Evolutionary conservation across 768 basidiomycete species (phyloP).

Genomic region (Leucocoprinus birnbaumii): DNA sequence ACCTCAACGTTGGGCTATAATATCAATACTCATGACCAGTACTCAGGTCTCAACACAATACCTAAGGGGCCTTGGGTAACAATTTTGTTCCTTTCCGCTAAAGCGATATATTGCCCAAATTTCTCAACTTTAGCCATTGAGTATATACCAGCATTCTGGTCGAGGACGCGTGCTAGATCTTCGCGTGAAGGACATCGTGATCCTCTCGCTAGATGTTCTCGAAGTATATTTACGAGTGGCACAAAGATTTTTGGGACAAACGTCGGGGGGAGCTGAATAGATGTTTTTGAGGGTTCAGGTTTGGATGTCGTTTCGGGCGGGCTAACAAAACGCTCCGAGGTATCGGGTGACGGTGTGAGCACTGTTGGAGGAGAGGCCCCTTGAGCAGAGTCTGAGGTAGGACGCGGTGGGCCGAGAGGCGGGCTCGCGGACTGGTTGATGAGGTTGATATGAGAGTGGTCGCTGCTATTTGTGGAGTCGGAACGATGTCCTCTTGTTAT

Average conservation of each 20-base stretch:
- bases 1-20: no score
- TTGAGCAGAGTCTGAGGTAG: no score
- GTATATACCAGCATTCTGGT: constrained; percentile 28
- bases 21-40: constrained; percentile 19
- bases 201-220: constrained; percentile 22
- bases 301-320: no score
- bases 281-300: neutral
- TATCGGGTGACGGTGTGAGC: no score
- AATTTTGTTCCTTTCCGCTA: constrained; percentile 36
- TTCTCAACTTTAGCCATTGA: constrained; percentile 34
- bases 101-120: constrained; percentile 37
- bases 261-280: neutral
- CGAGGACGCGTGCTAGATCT: constrained; percentile 29
- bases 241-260: constrained; percentile 3
- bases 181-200: constrained; percentile 32
- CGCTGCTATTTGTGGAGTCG: neutral
- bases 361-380: no score
- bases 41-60: constrained; percentile 33
- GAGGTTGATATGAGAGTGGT: neutral
- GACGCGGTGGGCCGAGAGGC: no score
- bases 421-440: neutral
- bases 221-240: constrained; percentile 11
- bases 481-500: neutral
- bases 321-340: no score
- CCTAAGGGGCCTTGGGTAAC: constrained; percentile 34